Percentiles rank a stretch among this genome's conserved stretches.
These are phyloP conservation scores for Ogataea polymorpha DNA, from an alignment of 805 yeast genomes.

Conservation along the genomic window DNA sequence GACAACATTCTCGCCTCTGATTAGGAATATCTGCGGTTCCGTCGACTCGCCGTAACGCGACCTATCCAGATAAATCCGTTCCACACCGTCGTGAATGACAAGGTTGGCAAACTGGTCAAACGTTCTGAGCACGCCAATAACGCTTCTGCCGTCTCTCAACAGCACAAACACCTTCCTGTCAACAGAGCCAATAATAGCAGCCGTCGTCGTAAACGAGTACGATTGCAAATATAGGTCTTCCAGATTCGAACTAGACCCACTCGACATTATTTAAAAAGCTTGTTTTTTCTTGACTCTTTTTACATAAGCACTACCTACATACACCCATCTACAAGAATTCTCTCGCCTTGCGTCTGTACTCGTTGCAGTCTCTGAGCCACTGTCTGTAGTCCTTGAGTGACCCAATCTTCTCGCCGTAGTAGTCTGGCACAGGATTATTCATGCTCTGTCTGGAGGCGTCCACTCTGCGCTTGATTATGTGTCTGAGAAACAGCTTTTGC, in stretches of 20 bases:
- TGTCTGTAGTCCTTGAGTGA: slow-evolving; percentile 83
- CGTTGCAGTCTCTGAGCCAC: slow-evolving; percentile 94
- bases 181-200: slow-evolving; percentile 84
- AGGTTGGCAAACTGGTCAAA: slow-evolving; percentile 94
- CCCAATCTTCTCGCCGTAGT: slow-evolving; percentile 93
- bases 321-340: slow-evolving; percentile 51
- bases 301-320: slow-evolving; percentile 15
- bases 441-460: slow-evolving; percentile 90
- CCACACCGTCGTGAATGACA: slow-evolving; percentile 87
- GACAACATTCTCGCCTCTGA: slow-evolving; percentile 95
- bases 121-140: slow-evolving; percentile 87
- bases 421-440: slow-evolving; percentile 96
- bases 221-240: slow-evolving; percentile 69
- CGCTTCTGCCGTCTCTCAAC: slow-evolving; percentile 83
- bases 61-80: slow-evolving; percentile 68
- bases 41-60: slow-evolving; percentile 57
- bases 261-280: slow-evolving; percentile 12
- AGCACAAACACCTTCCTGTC: slow-evolving; percentile 78
- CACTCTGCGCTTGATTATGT: slow-evolving; percentile 74
- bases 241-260: slow-evolving; percentile 20
- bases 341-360: slow-evolving; percentile 77
- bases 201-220: slow-evolving; percentile 83
- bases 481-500: slow-evolving; percentile 72
- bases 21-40: slow-evolving; percentile 71
- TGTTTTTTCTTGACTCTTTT: slow-evolving; percentile 6